Evolutionary conservation across 2,329 filamentous ascomycete species (phyloP), one percentile per base, ranked within the genome.

Genomic region (Pseudogymnoascus sp.): DNA sequence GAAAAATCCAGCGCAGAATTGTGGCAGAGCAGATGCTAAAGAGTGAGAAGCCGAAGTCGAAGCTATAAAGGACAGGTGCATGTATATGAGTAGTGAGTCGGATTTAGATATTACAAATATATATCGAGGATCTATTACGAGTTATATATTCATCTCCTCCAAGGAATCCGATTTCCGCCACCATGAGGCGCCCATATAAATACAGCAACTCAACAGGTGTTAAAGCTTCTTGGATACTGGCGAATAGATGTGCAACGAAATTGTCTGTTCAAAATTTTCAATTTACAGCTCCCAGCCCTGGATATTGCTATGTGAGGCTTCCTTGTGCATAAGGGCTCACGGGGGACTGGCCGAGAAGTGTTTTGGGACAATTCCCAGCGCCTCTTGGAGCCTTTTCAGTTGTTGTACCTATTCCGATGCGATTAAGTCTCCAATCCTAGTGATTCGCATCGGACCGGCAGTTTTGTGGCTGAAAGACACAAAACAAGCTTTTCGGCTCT

Each of bases 11-110:
- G 77, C 80, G 91, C 65, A 83, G 90, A 65, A 90, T 93, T 70
- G 90, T 96, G n/a, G 90, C 90, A 12, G 90, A 93, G 75, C 85
- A 84, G 31, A 93, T 96, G 89, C 80, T 88, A 75, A 90, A 90
- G 79, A 83, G 87, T 73, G 85, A 87, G 63, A 75, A 75, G 63
- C 74, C 76, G 4, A 80, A 79, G 70, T 75, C 82, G 12, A 84
- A 83, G 43, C 49, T 64, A 33, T 64, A 60, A 12, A 43, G 9
- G 21, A 38, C 12, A 28, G 28, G 21, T 49, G 14, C 7, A 6
- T 60, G 16, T 59, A 11, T 21, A 60, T 38, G 9, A 35, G 12
- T 37, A 59, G 55, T 52, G 45, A 16, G 25, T 12, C 28, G 12
- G 28, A 35, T 55, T 55, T 55, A 33, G 28, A 55, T 55, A 33